Conservation (phyloP, 495 filamentous ascomycete species). For the Neurospora tetraspora region DNA sequence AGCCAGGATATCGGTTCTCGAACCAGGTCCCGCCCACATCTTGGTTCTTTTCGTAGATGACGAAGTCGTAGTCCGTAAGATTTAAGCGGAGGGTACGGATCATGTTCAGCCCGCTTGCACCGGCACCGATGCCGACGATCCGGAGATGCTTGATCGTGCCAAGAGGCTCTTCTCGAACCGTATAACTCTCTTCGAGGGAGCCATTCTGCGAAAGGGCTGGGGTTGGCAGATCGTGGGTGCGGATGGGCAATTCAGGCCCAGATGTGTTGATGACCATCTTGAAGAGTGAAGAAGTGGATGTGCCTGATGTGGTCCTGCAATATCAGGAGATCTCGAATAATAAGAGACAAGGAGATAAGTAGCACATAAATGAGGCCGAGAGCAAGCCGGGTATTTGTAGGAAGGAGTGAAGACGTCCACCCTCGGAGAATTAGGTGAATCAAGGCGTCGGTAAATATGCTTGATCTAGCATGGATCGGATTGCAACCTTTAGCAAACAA, state of each 20-base stretch:
- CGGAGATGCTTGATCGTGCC: constrained; percentile 34
- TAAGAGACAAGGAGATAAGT: neutral
- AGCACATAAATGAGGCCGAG: neutral
- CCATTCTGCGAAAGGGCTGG: neutral
- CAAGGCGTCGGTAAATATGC: neutral
- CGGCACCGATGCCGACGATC: constrained; percentile 40
- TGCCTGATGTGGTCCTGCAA: neutral
- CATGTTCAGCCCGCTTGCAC: constrained; percentile 40
- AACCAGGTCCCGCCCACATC: constrained; percentile 54
- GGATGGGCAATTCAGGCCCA: neutral
- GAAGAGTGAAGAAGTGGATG: neutral
- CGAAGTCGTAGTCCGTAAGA: constrained; percentile 40
- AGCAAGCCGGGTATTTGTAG: neutral
- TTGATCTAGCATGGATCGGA: neutral
- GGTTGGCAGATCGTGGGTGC: constrained; percentile 1
- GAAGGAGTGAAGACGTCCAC: neutral
- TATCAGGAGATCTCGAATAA: neutral
- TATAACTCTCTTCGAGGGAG: constrained; percentile 17
- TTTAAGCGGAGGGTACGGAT: constrained; percentile 33
- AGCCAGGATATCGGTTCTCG: constrained; percentile 49
- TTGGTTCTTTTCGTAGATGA: constrained; percentile 71
- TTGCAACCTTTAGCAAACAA: neutral
- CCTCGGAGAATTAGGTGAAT: neutral
- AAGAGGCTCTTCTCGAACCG: constrained; percentile 32
- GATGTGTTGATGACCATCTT: constrained; percentile 9